Percentiles rank a stretch among this genome's conserved stretches.
These are phyloP conservation scores for Leccinum subtestaceum DNA, from an alignment of 768 basidiomycete genomes.

Conservation along the genomic window DNA sequence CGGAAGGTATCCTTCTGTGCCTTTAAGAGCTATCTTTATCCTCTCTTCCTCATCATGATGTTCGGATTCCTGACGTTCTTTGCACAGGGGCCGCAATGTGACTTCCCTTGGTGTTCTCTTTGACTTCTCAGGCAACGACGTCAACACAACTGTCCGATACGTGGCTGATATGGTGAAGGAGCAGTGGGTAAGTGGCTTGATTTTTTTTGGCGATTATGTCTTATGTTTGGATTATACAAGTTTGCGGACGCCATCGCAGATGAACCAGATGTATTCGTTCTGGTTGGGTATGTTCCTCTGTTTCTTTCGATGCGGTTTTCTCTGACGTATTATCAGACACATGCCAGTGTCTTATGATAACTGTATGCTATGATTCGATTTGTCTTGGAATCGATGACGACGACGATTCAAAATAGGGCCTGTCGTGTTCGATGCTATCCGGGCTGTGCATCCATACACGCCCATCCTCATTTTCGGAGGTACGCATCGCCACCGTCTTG, in stretches of 20 bases:
- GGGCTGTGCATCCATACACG: slow-evolving; percentile 64
- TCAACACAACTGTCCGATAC: slow-evolving; percentile 71
- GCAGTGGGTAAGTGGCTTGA: slow-evolving; percentile 52
- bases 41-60: neutral
- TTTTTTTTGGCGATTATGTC: neutral
- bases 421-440: slow-evolving; percentile 68
- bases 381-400: neutral
- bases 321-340: slow-evolving; percentile 47
- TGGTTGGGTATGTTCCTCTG: slow-evolving; percentile 51
- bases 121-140: slow-evolving; percentile 69
- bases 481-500: slow-evolving; percentile 12
- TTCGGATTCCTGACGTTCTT: neutral
- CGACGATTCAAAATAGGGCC: slow-evolving; percentile 48
- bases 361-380: slow-evolving; percentile 39
- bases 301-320: neutral
- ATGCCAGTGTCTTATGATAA: slow-evolving; percentile 77
- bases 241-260: slow-evolving; percentile 76
- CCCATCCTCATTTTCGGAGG: slow-evolving; percentile 86
- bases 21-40: neutral
- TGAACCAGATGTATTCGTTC: slow-evolving; percentile 77
- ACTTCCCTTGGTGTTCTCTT: slow-evolving; percentile 80
- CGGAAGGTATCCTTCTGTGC: neutral
- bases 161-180: slow-evolving; percentile 79
- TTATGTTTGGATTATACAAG: slow-evolving; percentile 34
- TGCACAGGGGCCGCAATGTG: slow-evolving; percentile 57